Evolutionary conservation across 129 eudicot genomes (phyloP), one percentile per base, ranked within the genome.

Genomic region (Chrysanthemum seticuspe): DNA sequence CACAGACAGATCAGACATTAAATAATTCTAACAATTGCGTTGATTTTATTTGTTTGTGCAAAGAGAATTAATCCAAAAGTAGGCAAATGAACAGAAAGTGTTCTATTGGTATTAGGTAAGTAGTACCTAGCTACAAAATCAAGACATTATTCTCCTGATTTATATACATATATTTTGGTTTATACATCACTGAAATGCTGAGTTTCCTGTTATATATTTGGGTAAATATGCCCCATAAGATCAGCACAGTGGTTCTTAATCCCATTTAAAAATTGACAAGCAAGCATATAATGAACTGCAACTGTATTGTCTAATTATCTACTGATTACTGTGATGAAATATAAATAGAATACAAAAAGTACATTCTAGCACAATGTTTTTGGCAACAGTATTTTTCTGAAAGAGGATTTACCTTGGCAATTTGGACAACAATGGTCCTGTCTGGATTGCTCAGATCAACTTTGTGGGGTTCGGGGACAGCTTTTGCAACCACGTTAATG

Each of bases 381-480:
- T 40, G 47, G 47, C 9, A 40, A 34, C 44, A 40, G 47, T 40
- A 9, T 23, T 19, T 16, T 18, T 36, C 15, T 15, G 29, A n/a
- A 62, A 49, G 31, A 40, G 75, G 40, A 73, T 44, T 66, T 87
- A 94, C 98, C 98, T 82, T 90, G 77, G 87, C 90, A 78, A 94
- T 82, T 84, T 94, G 98, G 78, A 90, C 98, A 12, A 94, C 88
- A 27, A 94, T 90, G 52, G 80, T 90, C 63, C 74, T 84, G 14
- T 94, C 93, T 13, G 98, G 98, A 76, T 84, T 87, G 62, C 75
- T 85, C 9, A 94, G 96, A 79, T 94, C 96, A 62, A 94, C 98
- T 79, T 84, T 94, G 79, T 94, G 98, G 36, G 95, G 85, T 73
- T 73, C 81, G 44, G 98, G 96, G 78, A 94, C 91, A 76, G 87